Evolutionary conservation across 495 filamentous ascomycete species (phyloP).

Genomic region (Saxophila tyrrhenica): DNA sequence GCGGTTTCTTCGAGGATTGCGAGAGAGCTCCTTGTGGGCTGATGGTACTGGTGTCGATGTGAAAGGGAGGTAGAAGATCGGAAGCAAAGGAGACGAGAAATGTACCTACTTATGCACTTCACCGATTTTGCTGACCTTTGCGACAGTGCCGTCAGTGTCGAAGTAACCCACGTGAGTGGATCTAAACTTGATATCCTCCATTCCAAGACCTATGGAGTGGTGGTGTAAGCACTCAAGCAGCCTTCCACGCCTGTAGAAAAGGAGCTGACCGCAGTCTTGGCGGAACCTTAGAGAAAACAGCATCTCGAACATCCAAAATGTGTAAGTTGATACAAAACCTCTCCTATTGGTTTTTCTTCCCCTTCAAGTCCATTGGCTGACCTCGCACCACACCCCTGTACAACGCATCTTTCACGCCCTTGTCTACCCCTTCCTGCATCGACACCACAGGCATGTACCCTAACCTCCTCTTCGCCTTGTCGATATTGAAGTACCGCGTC

Average conservation of each 20-base stretch:
- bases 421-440: conserved; percentile 61
- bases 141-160: too few species aligned
- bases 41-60: too few species aligned
- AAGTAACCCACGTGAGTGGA: too few species aligned
- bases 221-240: not conserved
- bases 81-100: not conserved
- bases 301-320: too few species aligned
- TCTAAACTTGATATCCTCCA: too few species aligned
- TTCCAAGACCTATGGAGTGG: not conserved
- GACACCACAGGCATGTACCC: conserved; percentile 65
- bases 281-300: too few species aligned
- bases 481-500: conserved; percentile 73
- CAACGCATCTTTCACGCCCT: conserved; percentile 36
- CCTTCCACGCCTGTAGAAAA: not conserved
- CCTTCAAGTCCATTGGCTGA: conserved; percentile 17
- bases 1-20: not conserved
- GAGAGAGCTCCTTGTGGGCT: too few species aligned
- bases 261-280: not conserved
- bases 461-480: conserved; percentile 70
- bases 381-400: conserved; percentile 17
- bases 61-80: too few species aligned
- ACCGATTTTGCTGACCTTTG: not conserved
- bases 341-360: conserved; percentile 6
- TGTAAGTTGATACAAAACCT: not conserved
- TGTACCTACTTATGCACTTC: not conserved